A percentile compares a stretch with the other conserved stretches of the same genome.
These are phyloP conservation scores for Euphorbia pulcherrima DNA, from an alignment of 345 rosid genomes.

Conservation along the genomic window DNA sequence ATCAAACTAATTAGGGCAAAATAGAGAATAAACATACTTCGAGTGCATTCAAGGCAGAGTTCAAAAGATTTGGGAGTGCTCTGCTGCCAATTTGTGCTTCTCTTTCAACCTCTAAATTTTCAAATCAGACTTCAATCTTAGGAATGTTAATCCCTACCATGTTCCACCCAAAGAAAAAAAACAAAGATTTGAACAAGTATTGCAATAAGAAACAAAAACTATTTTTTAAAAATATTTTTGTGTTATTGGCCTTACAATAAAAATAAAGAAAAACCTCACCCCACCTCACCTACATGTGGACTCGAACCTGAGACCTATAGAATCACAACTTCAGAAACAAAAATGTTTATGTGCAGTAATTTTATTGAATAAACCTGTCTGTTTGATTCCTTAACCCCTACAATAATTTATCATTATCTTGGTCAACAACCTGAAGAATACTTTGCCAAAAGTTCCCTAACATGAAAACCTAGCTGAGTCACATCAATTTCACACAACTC, in stretches of 20 bases:
- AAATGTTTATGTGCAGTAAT: background rate
- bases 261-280: no score
- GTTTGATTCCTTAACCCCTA: slow-evolving; percentile 52
- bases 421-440: slow-evolving; percentile 61
- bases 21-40: slow-evolving; percentile 43
- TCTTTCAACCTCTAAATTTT: slow-evolving; percentile 59
- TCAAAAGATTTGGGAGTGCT: slow-evolving; percentile 78
- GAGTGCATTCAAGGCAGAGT: slow-evolving; percentile 47
- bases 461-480: slow-evolving; percentile 45
- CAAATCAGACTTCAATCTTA: slow-evolving; percentile 68
- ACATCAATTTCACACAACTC: slow-evolving; percentile 58
- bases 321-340: no score
- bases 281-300: no score
- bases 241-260: no score
- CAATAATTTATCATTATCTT: slow-evolving; percentile 72
- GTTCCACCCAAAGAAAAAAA: background rate
- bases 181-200: no score
- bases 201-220: background rate
- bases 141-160: slow-evolving; percentile 85
- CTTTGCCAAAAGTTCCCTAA: slow-evolving; percentile 59
- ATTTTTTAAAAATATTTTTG: no score
- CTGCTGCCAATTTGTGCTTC: slow-evolving; percentile 76
- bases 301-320: no score
- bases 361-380: slow-evolving; percentile 42
- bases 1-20: background rate